Percentiles rank a stretch among this genome's conserved stretches.
phyloP scores from a whole-genome alignment of 164 flowering plant genomes.

The Kalanchoe fedtschenkoi region DNA sequence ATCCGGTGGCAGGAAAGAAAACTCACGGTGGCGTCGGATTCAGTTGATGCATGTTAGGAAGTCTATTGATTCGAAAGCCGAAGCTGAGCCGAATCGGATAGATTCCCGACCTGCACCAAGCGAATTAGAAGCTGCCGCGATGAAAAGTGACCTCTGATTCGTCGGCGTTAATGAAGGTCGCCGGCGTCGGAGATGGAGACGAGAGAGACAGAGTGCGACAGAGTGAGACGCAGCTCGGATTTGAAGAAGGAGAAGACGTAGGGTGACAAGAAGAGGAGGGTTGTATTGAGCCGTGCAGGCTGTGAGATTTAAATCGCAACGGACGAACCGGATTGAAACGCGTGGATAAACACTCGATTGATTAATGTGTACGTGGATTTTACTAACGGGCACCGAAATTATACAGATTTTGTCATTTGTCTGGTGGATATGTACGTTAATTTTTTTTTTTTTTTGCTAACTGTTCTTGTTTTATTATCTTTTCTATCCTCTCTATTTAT shows the following conservation, averaged over 20 bases:
- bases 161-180: neutral
- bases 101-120: conserved; percentile 7
- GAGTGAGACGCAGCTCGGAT: no score
- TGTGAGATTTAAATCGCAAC: neutral
- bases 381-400: no score
- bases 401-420: no score
- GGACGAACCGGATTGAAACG: neutral
- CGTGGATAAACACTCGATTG: no score
- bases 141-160: neutral
- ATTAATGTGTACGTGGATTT: no score
- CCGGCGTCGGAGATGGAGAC: neutral
- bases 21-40: neutral
- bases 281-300: neutral
- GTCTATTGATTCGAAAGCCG: neutral
- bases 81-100: neutral
- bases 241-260: neutral
- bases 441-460: no score
- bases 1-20: neutral
- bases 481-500: no score
- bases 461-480: no score
- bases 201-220: neutral
- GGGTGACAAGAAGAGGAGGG: neutral
- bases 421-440: no score
- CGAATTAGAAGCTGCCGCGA: neutral
- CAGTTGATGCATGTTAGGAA: conserved; percentile 5